phyloP scores from a whole-genome alignment of 257 asterid species.

The Nyctanthes arbortristis region DNA sequence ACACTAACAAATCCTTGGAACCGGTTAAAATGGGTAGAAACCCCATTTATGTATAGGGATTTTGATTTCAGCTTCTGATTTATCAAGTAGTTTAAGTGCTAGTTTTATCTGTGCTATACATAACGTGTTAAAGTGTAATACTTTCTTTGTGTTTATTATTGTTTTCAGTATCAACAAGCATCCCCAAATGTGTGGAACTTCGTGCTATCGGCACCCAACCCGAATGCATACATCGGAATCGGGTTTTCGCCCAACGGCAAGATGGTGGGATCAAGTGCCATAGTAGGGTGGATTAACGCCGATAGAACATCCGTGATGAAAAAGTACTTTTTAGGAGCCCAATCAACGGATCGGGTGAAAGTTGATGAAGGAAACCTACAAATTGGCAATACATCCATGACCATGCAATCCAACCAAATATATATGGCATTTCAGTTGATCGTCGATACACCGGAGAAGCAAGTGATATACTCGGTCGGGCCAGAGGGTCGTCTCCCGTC shows the following conservation, averaged over 20 bases:
- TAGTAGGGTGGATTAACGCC: conserved; percentile 62
- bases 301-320: conserved; percentile 27
- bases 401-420: conserved; percentile 35
- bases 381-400: conserved; percentile 43
- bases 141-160: not conserved
- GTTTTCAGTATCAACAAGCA: conserved; percentile 51
- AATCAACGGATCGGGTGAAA: conserved; percentile 37
- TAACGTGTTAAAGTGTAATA: too few relatives aligned
- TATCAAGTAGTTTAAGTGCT: not conserved
- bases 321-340: conserved; percentile 61
- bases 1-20: too few relatives aligned
- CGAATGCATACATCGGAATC: conserved; percentile 55
- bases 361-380: conserved; percentile 40
- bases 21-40: too few relatives aligned
- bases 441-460: conserved; percentile 38
- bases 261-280: conserved; percentile 76
- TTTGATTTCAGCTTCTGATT: too few relatives aligned
- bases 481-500: conserved; percentile 43
- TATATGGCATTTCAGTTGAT: conserved; percentile 61
- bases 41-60: too few relatives aligned
- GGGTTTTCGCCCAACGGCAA: conserved; percentile 72
- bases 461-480: conserved; percentile 70
- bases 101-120: not conserved
- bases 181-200: conserved; percentile 59
- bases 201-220: conserved; percentile 65